Evolutionary conservation across 1,284 basidiomycete genomes (phyloP).

Genomic region (Gomphus sp.): DNA sequence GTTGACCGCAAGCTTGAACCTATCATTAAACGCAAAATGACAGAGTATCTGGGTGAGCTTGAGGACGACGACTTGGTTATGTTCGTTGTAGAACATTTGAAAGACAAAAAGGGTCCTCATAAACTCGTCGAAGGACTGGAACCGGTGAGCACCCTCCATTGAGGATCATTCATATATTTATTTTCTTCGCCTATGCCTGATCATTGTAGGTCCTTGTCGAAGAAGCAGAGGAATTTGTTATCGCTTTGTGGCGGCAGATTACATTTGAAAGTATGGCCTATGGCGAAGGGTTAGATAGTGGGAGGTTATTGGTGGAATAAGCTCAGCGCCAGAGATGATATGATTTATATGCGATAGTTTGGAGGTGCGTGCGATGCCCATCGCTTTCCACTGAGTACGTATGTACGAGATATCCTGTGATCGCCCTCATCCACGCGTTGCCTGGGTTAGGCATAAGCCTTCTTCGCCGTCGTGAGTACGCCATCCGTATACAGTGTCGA

Average conservation of each 20-base stretch:
- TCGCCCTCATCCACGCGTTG: neutral
- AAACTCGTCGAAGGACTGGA: conserved; percentile 82
- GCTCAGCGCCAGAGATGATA: neutral
- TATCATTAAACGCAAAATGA: conserved; percentile 70
- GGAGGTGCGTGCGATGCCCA: conserved; percentile 4
- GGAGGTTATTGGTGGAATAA: conserved; percentile 65
- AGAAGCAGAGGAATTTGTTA: conserved; percentile 69
- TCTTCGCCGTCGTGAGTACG: conserved; percentile 4
- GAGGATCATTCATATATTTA: neutral
- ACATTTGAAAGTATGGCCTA: conserved; percentile 88
- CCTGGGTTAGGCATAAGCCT: neutral
- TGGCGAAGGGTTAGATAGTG: conserved; percentile 72
- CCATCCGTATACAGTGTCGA: conserved; percentile 4
- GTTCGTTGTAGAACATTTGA: conserved; percentile 82
- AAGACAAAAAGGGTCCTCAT: conserved; percentile 72
- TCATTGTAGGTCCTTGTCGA: conserved; percentile 71
- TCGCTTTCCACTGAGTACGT: conserved; percentile 4
- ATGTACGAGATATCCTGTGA: conserved; percentile 3
- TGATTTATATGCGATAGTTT: neutral
- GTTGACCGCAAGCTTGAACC: conserved; percentile 78
- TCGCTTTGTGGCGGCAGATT: conserved; percentile 78
- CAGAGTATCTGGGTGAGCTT: conserved; percentile 76
- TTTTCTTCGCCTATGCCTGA: neutral
- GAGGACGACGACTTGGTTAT: conserved; percentile 85
- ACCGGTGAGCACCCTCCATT: conserved; percentile 51